Percentiles rank a stretch among this genome's conserved stretches.
Conservation (phyloP, 139 green algal genomes). For the Coelastrella sp. region DNA sequence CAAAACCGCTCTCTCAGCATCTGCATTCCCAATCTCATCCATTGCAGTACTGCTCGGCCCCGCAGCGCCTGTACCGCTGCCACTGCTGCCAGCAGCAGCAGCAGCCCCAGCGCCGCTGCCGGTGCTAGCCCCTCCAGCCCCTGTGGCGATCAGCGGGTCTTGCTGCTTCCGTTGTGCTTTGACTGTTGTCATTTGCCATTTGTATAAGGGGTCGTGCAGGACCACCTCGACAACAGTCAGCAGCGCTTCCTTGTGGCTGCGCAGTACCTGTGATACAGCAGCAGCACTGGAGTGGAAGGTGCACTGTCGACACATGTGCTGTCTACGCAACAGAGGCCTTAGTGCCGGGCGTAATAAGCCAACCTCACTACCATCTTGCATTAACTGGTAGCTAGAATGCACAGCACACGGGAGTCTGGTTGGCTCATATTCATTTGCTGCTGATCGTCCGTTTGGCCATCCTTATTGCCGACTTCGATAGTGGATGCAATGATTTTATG, state of each 20-base stretch:
- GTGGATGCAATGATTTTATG: too few relatives aligned
- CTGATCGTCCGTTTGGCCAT: too few relatives aligned
- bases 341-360: too few relatives aligned
- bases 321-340: too few relatives aligned
- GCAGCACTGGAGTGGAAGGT: not conserved
- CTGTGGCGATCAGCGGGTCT: slow-evolving; percentile 16
- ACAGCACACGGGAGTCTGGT: too few relatives aligned
- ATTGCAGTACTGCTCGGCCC: slow-evolving; percentile 1
- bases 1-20: slow-evolving; percentile 91
- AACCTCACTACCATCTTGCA: too few relatives aligned
- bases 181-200: slow-evolving; percentile 78
- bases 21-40: slow-evolving; percentile 74
- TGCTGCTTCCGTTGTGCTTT: slow-evolving; percentile 70
- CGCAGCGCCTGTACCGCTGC: slow-evolving; percentile 16
- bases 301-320: too few relatives aligned
- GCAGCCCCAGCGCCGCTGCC: slow-evolving; percentile 7
- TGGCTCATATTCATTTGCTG: too few relatives aligned
- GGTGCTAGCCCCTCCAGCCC: too few relatives aligned
- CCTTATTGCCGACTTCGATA: too few relatives aligned
- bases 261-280: slow-evolving; percentile 68
- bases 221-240: slow-evolving; percentile 86
- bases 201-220: slow-evolving; percentile 95
- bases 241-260: slow-evolving; percentile 71
- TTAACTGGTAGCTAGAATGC: too few relatives aligned
- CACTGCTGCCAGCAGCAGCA: not conserved